A percentile compares a stretch with the other conserved stretches of the same genome.
These are phyloP conservation scores for Leishmania amazonensis DNA, from an alignment of 208 protist species.

Conservation along the genomic window DNA sequence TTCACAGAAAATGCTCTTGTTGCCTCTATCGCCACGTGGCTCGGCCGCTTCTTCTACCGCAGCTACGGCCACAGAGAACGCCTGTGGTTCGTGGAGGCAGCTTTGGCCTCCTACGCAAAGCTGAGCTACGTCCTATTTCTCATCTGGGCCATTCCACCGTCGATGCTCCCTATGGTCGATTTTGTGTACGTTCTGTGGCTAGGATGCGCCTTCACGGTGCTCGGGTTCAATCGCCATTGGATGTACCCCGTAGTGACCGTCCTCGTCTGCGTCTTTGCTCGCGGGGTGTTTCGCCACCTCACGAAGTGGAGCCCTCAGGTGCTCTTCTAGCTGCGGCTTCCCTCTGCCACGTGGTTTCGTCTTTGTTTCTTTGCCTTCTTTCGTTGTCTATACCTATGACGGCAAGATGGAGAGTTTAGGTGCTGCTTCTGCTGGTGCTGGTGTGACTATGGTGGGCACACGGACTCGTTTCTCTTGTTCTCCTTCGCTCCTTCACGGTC, in stretches of 20 bases:
- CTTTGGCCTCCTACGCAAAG: conserved; percentile 61
- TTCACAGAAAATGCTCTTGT: conserved; percentile 65
- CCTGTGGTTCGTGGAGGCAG: conserved; percentile 61
- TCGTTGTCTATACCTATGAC: not conserved
- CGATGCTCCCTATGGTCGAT: conserved; percentile 69
- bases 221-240: conserved; percentile 34
- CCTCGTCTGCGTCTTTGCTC: conserved; percentile 34
- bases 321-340: conserved; percentile 1
- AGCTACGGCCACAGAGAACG: conserved; percentile 39
- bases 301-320: conserved; percentile 58
- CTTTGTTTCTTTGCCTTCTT: not conserved
- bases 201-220: conserved; percentile 47
- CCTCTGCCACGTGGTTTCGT: not conserved
- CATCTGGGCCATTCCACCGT: conserved; percentile 73
- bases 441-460: not conserved
- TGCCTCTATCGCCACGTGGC: conserved; percentile 48
- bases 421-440: not conserved
- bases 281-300: conserved; percentile 61
- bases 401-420: not conserved
- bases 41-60: conserved; percentile 44
- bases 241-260: conserved; percentile 37
- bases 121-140: conserved; percentile 75
- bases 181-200: conserved; percentile 73
- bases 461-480: not conserved
- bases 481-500: not conserved